Evolutionary conservation across 495 filamentous ascomycete species (phyloP).

Genomic region (Beverwykella pulmonaria): DNA sequence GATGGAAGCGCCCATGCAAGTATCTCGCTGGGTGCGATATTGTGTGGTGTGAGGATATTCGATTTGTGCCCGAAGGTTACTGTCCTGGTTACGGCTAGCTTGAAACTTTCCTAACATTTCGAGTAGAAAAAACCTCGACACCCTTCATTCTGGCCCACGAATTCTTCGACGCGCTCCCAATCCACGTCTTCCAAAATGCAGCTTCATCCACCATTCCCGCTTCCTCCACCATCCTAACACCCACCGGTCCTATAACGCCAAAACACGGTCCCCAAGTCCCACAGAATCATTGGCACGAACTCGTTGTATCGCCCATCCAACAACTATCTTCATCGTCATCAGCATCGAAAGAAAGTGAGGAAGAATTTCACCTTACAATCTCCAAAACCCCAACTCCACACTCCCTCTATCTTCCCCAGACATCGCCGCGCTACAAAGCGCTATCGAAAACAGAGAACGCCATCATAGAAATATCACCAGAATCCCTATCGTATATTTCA

Average conservation of each 20-base stretch:
- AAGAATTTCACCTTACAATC: slow-evolving; percentile 73
- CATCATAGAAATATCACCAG: slow-evolving; percentile 86
- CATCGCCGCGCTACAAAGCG: slow-evolving; percentile 77
- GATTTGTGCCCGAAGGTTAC: slow-evolving; percentile 72
- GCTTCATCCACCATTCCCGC: slow-evolving; percentile 45
- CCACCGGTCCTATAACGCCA: slow-evolving; percentile 42
- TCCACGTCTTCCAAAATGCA: slow-evolving; percentile 88
- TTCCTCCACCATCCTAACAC: slow-evolving; percentile 47
- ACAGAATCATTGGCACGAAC: slow-evolving; percentile 76
- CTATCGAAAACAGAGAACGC: slow-evolving; percentile 65
- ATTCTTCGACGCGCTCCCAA: slow-evolving; percentile 98
- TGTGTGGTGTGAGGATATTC: slow-evolving; percentile 89
- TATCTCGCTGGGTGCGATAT: slow-evolving; percentile 65
- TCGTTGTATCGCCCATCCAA: slow-evolving; percentile 72
- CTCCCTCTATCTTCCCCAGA: slow-evolving; percentile 78
- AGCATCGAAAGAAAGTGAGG: background rate
- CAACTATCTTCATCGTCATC: slow-evolving; percentile 45
- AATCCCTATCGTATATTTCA: slow-evolving; percentile 73
- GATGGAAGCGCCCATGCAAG: slow-evolving; percentile 75
- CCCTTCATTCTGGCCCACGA: slow-evolving; percentile 96
- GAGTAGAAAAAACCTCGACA: slow-evolving; percentile 59
- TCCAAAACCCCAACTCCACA: slow-evolving; percentile 75
- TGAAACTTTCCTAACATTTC: background rate
- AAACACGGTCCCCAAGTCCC: slow-evolving; percentile 51
- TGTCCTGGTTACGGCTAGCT: background rate